Conservation (phyloP, 2,329 filamentous ascomycete genomes). For the Verticillium nonalfalfae region DNA sequence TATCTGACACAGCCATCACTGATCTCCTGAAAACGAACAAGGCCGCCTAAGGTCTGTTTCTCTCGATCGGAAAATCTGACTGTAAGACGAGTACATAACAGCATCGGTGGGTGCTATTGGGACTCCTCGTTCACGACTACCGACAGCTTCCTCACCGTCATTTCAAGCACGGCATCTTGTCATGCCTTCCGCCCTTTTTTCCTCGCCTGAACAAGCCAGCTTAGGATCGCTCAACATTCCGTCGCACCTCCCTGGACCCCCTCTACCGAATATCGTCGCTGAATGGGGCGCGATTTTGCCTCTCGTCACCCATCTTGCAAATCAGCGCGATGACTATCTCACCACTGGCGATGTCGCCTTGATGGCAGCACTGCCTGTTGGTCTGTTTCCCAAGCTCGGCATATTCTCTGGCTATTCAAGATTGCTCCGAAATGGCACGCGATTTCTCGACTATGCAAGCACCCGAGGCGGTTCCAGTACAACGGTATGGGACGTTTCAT, state of each 20-base stretch:
- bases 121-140: background rate
- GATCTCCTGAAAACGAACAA: too few relatives aligned
- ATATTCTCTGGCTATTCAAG: background rate
- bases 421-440: background rate
- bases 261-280: background rate
- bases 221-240: background rate
- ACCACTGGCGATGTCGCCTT: background rate
- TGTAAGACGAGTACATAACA: too few relatives aligned
- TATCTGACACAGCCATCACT: too few relatives aligned
- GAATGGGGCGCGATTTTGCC: background rate
- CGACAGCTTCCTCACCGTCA: background rate
- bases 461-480: slow-evolving; percentile 5
- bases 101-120: background rate
- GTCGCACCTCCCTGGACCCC: background rate
- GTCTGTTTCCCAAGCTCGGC: background rate
- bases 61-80: too few relatives aligned
- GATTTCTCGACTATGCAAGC: slow-evolving; percentile 1
- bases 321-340: background rate
- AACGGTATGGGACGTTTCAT: slow-evolving; percentile 17
- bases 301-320: background rate
- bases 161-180: too few relatives aligned
- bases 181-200: background rate
- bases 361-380: background rate
- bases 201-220: background rate
- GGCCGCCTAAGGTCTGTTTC: too few relatives aligned